Evolutionary conservation across 73 alveolate genomes (phyloP), one percentile per base, ranked within the genome.

Genomic region (Breviolum minutum): DNA sequence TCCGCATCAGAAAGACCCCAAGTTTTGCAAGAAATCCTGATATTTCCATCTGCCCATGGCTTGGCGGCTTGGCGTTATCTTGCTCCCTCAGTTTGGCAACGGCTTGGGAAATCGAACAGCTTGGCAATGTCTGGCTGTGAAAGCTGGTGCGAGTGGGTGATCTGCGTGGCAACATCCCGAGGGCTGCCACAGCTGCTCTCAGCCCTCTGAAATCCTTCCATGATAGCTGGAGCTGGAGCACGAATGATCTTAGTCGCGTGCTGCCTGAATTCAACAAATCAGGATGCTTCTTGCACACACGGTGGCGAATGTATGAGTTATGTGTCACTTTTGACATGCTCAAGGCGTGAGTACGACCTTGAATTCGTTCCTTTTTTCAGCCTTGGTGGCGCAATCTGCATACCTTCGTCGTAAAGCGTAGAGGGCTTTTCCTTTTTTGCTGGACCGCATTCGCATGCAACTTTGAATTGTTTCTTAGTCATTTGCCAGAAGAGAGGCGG

Each of bases 81-180:
- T 0, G 5, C 54, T 40, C 54, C 54, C 54, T 40, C n/a, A n/a
- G n/a, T n/a, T 17, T 66, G 24, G 24, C 74, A 66, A 66, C 74
- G 74, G 74, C 24, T 17, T 66, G 74, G 24, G 24, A 63, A 63
- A 64, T 17, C 40, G 24, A 27, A 30, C 84, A 63, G 48, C 66
- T 61, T 60, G 40, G 20, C 62, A n/a, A 60, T 87, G 68, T n/a
- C 83, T 20, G 61, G 68, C 77, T 87, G 95, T 87, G 83, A 87
- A 66, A 24, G 60, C 24, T 87, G 77, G 84, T 87, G 95, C 63
- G 70, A 87, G 30, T 87, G 95, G 95, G 83, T 87, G 30, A 27
- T 84, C 95, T 30, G 95, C 95, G 17, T 63, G 95, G 95, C 95
- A 64, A 61, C 60, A 64, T 66, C 95, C 95, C n/a, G 32, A 64